Evolutionary conservation across 164 flowering plant genomes (phyloP), one percentile per base, ranked within the genome.

Genomic region (Saururus chinensis): DNA sequence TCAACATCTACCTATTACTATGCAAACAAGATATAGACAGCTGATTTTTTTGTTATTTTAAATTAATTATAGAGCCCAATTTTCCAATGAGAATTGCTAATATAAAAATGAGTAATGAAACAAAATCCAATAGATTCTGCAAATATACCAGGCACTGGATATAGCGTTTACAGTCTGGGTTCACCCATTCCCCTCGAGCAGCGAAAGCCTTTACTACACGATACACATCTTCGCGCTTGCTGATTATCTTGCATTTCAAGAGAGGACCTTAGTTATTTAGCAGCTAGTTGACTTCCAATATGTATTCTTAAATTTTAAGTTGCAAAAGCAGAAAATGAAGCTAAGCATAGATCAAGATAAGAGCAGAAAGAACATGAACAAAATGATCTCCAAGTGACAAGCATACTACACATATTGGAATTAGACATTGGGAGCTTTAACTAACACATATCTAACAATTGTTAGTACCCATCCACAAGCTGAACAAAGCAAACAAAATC

Each of bases 211-310:
- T 90, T 66, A 93, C 48, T 42, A 79, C 87, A 61, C 87, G 89
- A 70, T 88, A 93, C 5, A 93, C 84, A 79, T 93, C 99, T 69
- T 88, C 97, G 6, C 97, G 84, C 48, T 82, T 76, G 66, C 98
- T 92, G 89, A 71, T 71, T 56, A 71, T 64, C 73, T 77, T 70
- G 71, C 79, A 83, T 64, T 51, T 53, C 70, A 76, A 7, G 63
- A 59, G 37, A 65, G 19, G 65, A 53, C 59, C 37, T 78, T 70
- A 68, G 57, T 64, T 57, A 23, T 10, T 55, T 17, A 55, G 17
- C 58, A 23, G 19, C 30, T 23, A 20, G 19, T 19, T 8, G 12
- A 55, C 7, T 23, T 12, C 4, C 10, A 55, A n/a, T 55, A 14
- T 23, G 16, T 8, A 13, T 55, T 24, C 9, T 4, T 55, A 23